Percentiles rank a stretch among this genome's conserved stretches.
These are phyloP conservation scores for Aspergillus sp. DNA, from an alignment of 2,329 filamentous ascomycete genomes.

Conservation along the genomic window DNA sequence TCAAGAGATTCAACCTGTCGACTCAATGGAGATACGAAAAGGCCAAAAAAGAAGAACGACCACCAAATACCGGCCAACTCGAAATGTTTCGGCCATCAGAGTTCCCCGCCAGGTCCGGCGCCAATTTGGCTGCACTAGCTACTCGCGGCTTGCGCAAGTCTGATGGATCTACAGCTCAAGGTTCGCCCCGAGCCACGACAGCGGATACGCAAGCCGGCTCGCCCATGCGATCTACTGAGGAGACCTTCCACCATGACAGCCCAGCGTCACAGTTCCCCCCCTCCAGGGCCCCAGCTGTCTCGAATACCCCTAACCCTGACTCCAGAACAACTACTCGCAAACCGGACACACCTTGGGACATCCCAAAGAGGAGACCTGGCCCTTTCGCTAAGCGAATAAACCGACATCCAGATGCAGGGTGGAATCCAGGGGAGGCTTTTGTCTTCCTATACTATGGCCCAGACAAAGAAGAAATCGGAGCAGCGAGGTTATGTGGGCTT, in stretches of 20 bases:
- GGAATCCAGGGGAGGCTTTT: conserved; percentile 27
- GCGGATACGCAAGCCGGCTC: too few species aligned
- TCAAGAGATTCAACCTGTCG: conserved; percentile 22
- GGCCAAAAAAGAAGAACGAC: conserved; percentile 28
- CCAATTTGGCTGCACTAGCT: neutral
- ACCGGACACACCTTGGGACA: neutral
- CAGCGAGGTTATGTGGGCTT: conserved; percentile 28
- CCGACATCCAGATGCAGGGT: conserved; percentile 21
- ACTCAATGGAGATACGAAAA: conserved; percentile 30
- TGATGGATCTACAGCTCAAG: too few species aligned
- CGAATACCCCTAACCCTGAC: too few species aligned
- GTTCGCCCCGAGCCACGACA: too few species aligned
- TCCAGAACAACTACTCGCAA: too few species aligned
- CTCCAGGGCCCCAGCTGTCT: too few species aligned
- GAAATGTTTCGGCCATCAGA: conserved; percentile 36
- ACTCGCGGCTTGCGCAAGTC: neutral
- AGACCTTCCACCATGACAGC: neutral
- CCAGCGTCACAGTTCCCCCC: neutral
- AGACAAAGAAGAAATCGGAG: conserved; percentile 25
- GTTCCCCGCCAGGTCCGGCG: conserved; percentile 19
- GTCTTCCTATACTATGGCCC: conserved; percentile 29
- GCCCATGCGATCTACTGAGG: too few species aligned
- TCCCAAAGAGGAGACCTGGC: conserved; percentile 11
- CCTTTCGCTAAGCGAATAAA: neutral
- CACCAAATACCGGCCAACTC: conserved; percentile 35